A percentile compares a stretch with the other conserved stretches of the same genome.
Conservation (phyloP, 129 eudicot genomes). For the Flaveria robusta region DNA sequence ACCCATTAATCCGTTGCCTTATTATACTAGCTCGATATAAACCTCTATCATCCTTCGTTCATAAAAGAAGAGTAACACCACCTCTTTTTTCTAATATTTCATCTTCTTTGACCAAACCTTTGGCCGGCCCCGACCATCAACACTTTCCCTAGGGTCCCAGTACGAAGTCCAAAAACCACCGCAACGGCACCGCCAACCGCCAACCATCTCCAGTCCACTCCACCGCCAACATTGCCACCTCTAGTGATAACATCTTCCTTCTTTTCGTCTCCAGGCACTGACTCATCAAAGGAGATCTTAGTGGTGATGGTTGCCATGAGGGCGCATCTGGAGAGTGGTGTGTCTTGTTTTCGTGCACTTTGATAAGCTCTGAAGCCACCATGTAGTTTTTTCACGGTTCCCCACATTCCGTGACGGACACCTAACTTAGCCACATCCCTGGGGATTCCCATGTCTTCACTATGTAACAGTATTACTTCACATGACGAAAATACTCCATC, state of each 20-base stretch:
- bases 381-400: conserved; percentile 78
- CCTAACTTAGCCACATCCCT: conserved; percentile 89
- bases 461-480: conserved; percentile 83
- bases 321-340: conserved; percentile 64
- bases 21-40: conserved; percentile 30
- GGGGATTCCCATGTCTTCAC: conserved; percentile 99
- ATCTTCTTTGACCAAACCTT: conserved; percentile 54
- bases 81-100: conserved; percentile 4
- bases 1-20: background rate
- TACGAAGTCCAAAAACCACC: conserved; percentile 65
- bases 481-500: conserved; percentile 80
- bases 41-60: conserved; percentile 20
- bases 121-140: conserved; percentile 76
- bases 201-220: conserved; percentile 86
- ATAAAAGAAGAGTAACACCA: background rate
- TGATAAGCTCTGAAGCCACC: conserved; percentile 88
- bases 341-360: conserved; percentile 55
- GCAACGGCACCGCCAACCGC: conserved; percentile 83
- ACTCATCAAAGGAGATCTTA: conserved; percentile 47
- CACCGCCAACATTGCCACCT: conserved; percentile 40
- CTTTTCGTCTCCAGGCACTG: conserved; percentile 38
- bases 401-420: conserved; percentile 98
- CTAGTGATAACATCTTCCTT: conserved; percentile 14
- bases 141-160: conserved; percentile 68
- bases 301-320: conserved; percentile 68